phyloP scores from a whole-genome alignment of 2,329 filamentous ascomycete genomes.

The Neofusicoccum parvum region DNA sequence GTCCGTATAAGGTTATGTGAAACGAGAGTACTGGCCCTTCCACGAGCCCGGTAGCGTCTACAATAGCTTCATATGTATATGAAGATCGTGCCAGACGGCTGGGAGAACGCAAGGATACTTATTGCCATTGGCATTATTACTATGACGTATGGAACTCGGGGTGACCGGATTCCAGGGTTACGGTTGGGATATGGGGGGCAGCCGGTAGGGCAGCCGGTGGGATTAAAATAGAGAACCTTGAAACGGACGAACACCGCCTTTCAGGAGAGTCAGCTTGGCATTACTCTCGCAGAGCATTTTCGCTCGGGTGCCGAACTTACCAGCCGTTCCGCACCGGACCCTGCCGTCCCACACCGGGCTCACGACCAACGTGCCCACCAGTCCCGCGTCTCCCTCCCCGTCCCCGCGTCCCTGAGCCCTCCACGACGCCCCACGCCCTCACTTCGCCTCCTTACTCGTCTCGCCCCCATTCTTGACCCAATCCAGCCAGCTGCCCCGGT shows the following conservation, averaged over 20 bases:
- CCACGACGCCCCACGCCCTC: not conserved
- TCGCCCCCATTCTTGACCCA: conserved; percentile 75
- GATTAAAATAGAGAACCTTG: not conserved
- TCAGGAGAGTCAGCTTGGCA: not conserved
- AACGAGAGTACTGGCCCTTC: not conserved
- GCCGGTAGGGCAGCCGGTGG: not conserved
- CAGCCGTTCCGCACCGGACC: not conserved
- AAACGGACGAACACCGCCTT: not conserved
- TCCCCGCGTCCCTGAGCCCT: too few relatives aligned
- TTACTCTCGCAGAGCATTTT: not conserved
- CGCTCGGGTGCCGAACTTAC: not conserved
- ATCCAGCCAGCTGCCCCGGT: conserved; percentile 76
- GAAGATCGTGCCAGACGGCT: not conserved
- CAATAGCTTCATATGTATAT: not conserved
- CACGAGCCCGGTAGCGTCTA: not conserved
- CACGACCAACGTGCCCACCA: too few relatives aligned
- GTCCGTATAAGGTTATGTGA: conserved; percentile 6
- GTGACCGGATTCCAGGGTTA: too few relatives aligned
- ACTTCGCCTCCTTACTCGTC: conserved; percentile 22
- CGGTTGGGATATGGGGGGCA: not conserved
- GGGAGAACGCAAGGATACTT: not conserved
- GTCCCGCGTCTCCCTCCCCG: too few relatives aligned
- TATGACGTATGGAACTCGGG: not conserved
- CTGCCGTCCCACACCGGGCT: not conserved
- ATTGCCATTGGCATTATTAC: not conserved